phyloP scores from a whole-genome alignment of 805 yeast species.

The Candida cerambycidarum region DNA sequence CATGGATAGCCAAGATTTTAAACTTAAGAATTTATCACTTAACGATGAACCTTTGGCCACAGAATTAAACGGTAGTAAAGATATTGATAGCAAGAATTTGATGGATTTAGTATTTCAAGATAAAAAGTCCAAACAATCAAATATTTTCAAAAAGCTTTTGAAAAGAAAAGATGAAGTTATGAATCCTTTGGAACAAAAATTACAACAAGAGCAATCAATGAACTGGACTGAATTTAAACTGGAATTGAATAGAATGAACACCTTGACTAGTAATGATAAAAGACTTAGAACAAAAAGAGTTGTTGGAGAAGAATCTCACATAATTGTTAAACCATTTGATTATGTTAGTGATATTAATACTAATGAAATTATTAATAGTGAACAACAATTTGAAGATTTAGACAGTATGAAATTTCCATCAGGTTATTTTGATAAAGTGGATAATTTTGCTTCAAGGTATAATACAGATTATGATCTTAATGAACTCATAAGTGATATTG shows the following conservation, averaged over 20 bases:
- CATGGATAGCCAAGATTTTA: conserved; percentile 20
- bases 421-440: conserved; percentile 24
- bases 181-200: conserved; percentile 33
- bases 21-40: conserved; percentile 22
- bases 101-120: conserved; percentile 46
- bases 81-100: conserved; percentile 21
- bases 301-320: conserved; percentile 34
- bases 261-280: conserved; percentile 67
- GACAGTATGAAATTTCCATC: conserved; percentile 17
- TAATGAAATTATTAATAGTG: conserved; percentile 31
- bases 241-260: conserved; percentile 70
- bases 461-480: conserved; percentile 32
- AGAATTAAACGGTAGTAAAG: conserved; percentile 14
- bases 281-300: conserved; percentile 66
- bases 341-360: conserved; percentile 41
- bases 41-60: conserved; percentile 17
- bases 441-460: conserved; percentile 33
- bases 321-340: conserved; percentile 44
- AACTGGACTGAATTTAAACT: conserved; percentile 45
- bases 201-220: conserved; percentile 27
- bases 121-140: conserved; percentile 43
- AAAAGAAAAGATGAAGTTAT: conserved; percentile 26
- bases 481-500: conserved; percentile 42
- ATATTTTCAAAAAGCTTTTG: conserved; percentile 44
- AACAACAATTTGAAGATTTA: conserved; percentile 6